These are phyloP conservation scores for Hypoxylon sp. DNA, from an alignment of 2,329 filamentous ascomycete species.

Conservation along the genomic window DNA sequence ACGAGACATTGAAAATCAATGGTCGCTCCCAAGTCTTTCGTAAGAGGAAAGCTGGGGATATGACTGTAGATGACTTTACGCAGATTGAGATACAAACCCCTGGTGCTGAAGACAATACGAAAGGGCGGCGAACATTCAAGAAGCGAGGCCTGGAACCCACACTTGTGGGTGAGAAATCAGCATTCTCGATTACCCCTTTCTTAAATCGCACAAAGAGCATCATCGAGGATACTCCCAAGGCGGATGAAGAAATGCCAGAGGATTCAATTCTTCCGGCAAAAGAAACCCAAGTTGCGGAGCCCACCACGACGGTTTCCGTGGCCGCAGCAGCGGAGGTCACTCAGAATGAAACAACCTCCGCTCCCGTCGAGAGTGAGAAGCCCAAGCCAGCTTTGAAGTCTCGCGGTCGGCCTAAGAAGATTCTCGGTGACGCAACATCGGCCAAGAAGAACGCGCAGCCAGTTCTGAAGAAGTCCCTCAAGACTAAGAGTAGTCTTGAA, in stretches of 20 bases:
- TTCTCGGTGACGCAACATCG: constrained; percentile 62
- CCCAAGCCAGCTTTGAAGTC: constrained; percentile 56
- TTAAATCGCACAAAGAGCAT: constrained; percentile 78
- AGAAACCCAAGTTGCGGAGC: constrained; percentile 34
- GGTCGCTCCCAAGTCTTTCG: constrained; percentile 58
- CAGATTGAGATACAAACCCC: constrained; percentile 64
- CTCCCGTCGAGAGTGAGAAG: constrained; percentile 46
- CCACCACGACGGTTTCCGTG: constrained; percentile 22
- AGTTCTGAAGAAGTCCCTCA: constrained; percentile 51
- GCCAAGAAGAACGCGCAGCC: constrained; percentile 63
- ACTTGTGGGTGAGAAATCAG: constrained; percentile 85
- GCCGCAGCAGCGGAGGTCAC: constrained; percentile 30
- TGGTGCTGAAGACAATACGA: constrained; percentile 56
- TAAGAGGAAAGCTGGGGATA: constrained; percentile 64
- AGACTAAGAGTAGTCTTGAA: constrained; percentile 55
- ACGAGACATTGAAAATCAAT: constrained; percentile 54
- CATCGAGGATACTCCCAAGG: constrained; percentile 60
- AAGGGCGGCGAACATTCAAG: constrained; percentile 63
- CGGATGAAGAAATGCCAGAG: constrained; percentile 50
- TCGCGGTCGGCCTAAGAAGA: constrained; percentile 65
- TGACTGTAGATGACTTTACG: constrained; percentile 62
- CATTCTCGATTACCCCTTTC: constrained; percentile 95
- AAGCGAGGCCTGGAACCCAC: constrained; percentile 71
- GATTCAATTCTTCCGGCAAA: constrained; percentile 49
- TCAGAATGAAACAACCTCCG: constrained; percentile 40